Base-by-base conservation (phyloP, 1,284 basidiomycete genomes). In the Tilletia horrida region DNA sequence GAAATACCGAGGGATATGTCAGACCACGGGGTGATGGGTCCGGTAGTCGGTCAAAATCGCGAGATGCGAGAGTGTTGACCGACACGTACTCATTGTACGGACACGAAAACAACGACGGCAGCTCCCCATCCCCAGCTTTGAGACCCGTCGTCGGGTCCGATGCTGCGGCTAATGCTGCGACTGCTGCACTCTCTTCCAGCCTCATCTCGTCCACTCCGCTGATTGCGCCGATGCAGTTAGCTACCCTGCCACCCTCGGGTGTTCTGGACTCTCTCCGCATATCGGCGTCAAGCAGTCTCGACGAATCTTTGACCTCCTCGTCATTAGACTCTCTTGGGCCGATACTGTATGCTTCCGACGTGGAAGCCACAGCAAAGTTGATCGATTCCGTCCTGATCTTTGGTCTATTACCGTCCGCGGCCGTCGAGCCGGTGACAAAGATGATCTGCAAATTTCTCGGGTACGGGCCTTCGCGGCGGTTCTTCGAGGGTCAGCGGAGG, bases 81-180 rank as follows among this genome's bases (percentile, higher is more conserved):
- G 72, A 75, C 13, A 77, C 78, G 50, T 81, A 76, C 69, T 77
- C 77, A 31, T 79, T 77, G 69, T 81, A 78, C 55, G 80, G 77
- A 31, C 67, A 79, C 42, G 77, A 81, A 50, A 68, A 66, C 44
- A 72, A 73, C 57, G 63, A 69, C 27, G 67, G 69, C 44, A 71
- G 71, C 2, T 74, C 76, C 0, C 71, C 71, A 0, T 68, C 73
- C 7, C 67, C 70, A 11, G 35, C 35, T 6, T 40, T 40, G 35
- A 40, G 35, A 40, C 35, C 35, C 4, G 35, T 40, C 35, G 4
- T 40, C 4, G 35, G 35, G 4, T 40, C 35, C 11, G 35, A 40
- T 40, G 35, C 35, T 40, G 35, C 35, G 11, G 11, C 11, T 6
- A 40, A 40, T 40, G 6, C 35, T 4, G 35, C 6, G 35, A 6